Percentiles rank a stretch among this genome's conserved stretches.
Conservation (phyloP, 306 rosid species). For the Trifolium dubium region DNA sequence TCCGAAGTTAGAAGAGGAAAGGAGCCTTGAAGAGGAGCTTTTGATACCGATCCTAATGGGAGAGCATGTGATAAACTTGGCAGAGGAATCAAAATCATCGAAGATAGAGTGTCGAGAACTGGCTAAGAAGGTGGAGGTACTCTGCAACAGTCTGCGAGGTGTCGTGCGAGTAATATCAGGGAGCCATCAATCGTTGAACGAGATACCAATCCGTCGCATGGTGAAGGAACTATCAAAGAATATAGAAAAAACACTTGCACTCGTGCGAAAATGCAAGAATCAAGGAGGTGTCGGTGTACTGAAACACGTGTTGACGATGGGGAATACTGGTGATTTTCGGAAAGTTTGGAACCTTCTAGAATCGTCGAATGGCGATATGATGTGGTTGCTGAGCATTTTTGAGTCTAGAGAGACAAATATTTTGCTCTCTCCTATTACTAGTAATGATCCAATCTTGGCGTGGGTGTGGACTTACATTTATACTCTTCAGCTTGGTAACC, state of each 20-base stretch:
- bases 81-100: slow-evolving; percentile 70
- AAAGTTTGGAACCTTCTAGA: slow-evolving; percentile 66
- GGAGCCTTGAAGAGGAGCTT: slow-evolving; percentile 63
- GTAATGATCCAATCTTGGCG: slow-evolving; percentile 77
- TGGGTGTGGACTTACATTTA: slow-evolving; percentile 82
- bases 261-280: slow-evolving; percentile 65
- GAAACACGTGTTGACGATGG: slow-evolving; percentile 73
- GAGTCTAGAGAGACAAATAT: slow-evolving; percentile 63
- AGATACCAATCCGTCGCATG: slow-evolving; percentile 74
- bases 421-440: slow-evolving; percentile 76
- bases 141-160: slow-evolving; percentile 69
- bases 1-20: slow-evolving; percentile 49
- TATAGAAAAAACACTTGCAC: slow-evolving; percentile 62
- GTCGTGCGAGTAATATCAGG: slow-evolving; percentile 54
- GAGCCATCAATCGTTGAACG: slow-evolving; percentile 65
- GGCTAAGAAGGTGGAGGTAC: slow-evolving; percentile 60
- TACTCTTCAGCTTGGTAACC: slow-evolving; percentile 75
- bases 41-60: slow-evolving; percentile 62
- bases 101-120: slow-evolving; percentile 65
- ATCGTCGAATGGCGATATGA: slow-evolving; percentile 76
- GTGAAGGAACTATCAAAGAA: slow-evolving; percentile 61
- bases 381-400: slow-evolving; percentile 69
- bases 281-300: slow-evolving; percentile 77
- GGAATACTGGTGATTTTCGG: slow-evolving; percentile 65
- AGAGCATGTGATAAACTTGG: slow-evolving; percentile 68